Evolutionary conservation across 2,329 filamentous ascomycete species (phyloP).

Genomic region (Fusarium pseudoanthophilum): DNA sequence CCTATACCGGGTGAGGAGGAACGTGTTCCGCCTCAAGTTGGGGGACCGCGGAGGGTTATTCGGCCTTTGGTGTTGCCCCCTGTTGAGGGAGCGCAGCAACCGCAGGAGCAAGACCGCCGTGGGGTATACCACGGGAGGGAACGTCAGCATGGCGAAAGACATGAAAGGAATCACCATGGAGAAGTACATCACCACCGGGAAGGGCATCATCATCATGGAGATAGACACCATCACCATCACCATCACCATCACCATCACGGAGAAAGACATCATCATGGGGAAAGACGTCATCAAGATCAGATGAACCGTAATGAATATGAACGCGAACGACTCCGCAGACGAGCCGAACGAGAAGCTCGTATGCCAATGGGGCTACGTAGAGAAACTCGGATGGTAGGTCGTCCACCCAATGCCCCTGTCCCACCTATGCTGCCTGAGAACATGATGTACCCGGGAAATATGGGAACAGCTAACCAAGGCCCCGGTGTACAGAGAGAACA

Average conservation of each 20-base stretch:
- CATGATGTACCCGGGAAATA: rapidly evolving
- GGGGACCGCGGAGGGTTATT: neutral
- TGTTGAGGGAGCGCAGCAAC: neutral
- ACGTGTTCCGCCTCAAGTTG: neutral
- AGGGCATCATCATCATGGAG: neutral
- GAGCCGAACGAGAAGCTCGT: neutral
- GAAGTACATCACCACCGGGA: neutral
- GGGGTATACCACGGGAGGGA: neutral
- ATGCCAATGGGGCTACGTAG: neutral
- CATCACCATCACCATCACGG: neutral
- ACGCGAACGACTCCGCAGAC: neutral
- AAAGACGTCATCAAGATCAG: neutral
- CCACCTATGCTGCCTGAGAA: neutral
- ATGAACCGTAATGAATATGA: neutral
- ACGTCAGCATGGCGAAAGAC: too few relatives aligned
- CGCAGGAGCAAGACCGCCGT: neutral
- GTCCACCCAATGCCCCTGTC: neutral
- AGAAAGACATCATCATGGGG: neutral
- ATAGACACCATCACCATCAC: neutral
- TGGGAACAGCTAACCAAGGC: neutral
- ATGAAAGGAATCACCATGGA: neutral
- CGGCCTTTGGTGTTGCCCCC: neutral
- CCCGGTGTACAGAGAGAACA: neutral
- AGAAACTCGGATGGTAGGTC: neutral
- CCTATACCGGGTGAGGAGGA: conserved; percentile 14